phyloP scores from a whole-genome alignment of 345 rosid species.

The Excoecaria cochinchinensis region DNA sequence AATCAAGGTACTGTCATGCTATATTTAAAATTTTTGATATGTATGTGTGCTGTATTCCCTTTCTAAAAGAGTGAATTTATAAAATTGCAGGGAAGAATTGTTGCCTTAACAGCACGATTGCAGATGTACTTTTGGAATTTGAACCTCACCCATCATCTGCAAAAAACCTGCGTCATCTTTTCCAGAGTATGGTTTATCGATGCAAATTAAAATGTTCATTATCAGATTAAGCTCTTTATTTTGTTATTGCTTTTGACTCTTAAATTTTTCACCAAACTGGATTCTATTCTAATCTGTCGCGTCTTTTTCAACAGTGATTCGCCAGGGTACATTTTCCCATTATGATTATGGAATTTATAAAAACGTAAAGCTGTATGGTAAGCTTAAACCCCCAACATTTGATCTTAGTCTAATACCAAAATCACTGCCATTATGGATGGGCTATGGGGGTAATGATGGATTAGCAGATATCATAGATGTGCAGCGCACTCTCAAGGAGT shows the following conservation, averaged over 20 bases:
- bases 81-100: slow-evolving; percentile 69
- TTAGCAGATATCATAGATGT: slow-evolving; percentile 71
- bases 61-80: slow-evolving; percentile 11
- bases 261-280: background rate
- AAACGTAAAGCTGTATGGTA: slow-evolving; percentile 58
- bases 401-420: slow-evolving; percentile 59
- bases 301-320: slow-evolving; percentile 61
- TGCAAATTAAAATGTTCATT: background rate
- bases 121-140: slow-evolving; percentile 62
- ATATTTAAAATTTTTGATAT: background rate
- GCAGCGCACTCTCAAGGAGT: slow-evolving; percentile 55
- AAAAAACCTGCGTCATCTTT: slow-evolving; percentile 86
- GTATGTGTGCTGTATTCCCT: background rate
- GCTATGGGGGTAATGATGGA: slow-evolving; percentile 73
- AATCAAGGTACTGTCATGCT: background rate
- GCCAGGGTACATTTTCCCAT: slow-evolving; percentile 73
- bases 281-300: background rate
- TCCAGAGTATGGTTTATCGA: slow-evolving; percentile 58
- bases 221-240: slow-evolving; percentile 1
- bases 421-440: slow-evolving; percentile 85
- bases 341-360: slow-evolving; percentile 75
- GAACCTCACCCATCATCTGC: slow-evolving; percentile 93
- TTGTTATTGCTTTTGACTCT: background rate
- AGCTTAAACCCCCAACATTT: slow-evolving; percentile 60
- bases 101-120: slow-evolving; percentile 68